Base-by-base conservation (phyloP, 2,329 filamentous ascomycete genomes). In the Cyphellophora europaea region DNA sequence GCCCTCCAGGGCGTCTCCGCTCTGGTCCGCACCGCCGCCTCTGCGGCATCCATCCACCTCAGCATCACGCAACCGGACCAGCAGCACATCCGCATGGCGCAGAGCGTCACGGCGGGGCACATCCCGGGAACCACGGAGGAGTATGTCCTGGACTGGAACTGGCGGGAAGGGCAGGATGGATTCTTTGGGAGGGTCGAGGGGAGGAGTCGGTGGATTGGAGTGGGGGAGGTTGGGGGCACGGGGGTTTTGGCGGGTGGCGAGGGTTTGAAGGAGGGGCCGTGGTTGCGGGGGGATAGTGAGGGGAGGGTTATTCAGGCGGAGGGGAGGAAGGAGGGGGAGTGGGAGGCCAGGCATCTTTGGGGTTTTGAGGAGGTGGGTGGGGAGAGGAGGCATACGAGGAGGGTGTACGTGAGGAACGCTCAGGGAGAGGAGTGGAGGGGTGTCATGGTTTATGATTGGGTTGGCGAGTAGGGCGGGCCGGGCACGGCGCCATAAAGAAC, bases 361-460 rank as follows among this genome's bases (percentile, higher is more conserved):
- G 25, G 15, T 8, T 34, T 39, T 23, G 27, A 25, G 16, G 19
- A 19, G 11, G 13, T 33, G 12, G 37, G 21, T 3, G 19, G 30
- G 19, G 28, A 41, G 16, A 34, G 37, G 17, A 32, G 36, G 19
- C 38, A 33, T 16, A 27, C 36, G 11, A 35, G 29, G 31, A 35
- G 36, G 15, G 33, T 47, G 17, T 30, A 38, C 11, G 40, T 47
- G 21, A 36, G 28, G 31, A 42, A 36, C 28, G 36, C 36, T 16
- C 18, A 37, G 6, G 37, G 40, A 12, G 37, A 45, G 19, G 32
- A 41, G 25, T 12, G 41, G n/a, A 42, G 30, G 21, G 38, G 34
- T n/a, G 33, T 35, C 15, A 42, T 45, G 45, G 38, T 47, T 31
- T 50, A 42, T 38, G 38, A 41, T 30, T 43, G 21, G 21, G 21